Conservation (phyloP, 371 early-diverging fungal genomes). For the Rhizopus stolonifer region DNA sequence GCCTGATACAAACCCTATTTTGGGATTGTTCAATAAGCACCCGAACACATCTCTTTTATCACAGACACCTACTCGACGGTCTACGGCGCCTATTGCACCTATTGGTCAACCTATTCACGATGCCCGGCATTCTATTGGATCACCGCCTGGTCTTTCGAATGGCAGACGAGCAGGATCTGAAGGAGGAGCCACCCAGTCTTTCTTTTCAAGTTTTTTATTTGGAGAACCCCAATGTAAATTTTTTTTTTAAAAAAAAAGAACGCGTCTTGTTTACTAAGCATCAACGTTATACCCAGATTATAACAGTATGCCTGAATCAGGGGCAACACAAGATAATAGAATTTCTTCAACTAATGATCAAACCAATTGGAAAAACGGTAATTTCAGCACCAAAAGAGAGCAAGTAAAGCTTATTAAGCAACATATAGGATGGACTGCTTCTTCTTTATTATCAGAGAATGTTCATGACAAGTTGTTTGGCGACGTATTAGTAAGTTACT, state of each 20-base stretch:
- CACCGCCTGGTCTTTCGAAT: neutral
- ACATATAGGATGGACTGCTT: conserved; percentile 34
- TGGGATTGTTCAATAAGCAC: conserved; percentile 19
- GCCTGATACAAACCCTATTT: conserved; percentile 3
- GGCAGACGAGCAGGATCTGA: neutral
- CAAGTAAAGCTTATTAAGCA: neutral
- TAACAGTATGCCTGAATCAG: no score
- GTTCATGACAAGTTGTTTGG: conserved; percentile 42
- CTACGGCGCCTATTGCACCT: conserved; percentile 30
- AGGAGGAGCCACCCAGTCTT: conserved; percentile 22
- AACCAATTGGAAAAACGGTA: conserved; percentile 21
- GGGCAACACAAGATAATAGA: conserved; percentile 8
- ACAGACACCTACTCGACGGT: conserved; percentile 11
- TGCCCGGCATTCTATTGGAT: conserved; percentile 1
- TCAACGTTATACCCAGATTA: no score
- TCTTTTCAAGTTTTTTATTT: conserved; percentile 47
- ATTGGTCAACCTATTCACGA: conserved; percentile 37
- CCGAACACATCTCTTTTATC: neutral
- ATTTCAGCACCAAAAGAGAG: neutral
- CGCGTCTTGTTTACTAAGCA: no score
- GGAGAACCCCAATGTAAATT: conserved; percentile 27
- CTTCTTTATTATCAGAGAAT: conserved; percentile 33
- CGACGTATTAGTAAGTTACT: conserved; percentile 42
- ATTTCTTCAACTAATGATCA: conserved; percentile 12
- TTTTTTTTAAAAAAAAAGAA: neutral